Conservation (phyloP, 1,284 basidiomycete genomes). For the Rhodotorula sp. region DNA sequence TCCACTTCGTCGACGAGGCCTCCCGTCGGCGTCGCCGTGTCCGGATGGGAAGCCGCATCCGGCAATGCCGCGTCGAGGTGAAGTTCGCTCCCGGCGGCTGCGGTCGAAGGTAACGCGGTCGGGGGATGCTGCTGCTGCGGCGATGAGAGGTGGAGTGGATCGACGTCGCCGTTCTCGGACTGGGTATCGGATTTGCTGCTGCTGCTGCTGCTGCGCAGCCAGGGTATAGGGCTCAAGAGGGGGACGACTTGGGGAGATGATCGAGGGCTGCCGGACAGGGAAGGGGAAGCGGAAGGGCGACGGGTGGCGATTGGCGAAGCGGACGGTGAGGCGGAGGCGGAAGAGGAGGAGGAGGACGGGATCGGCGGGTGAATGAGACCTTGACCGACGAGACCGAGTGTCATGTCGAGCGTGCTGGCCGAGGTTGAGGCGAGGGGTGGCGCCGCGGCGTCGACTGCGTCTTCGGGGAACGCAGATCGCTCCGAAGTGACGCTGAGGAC, state of each 20-base stretch:
- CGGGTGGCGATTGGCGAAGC: constrained; percentile 3
- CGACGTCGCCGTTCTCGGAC: constrained; percentile 11
- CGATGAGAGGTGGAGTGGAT: constrained; percentile 4
- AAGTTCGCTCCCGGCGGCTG: not conserved
- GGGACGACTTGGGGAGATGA: constrained; percentile 33
- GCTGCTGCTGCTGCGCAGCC: constrained; percentile 34
- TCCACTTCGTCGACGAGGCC: constrained; percentile 42
- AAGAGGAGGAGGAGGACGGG: constrained; percentile 5
- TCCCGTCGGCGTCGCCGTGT: constrained; percentile 37
- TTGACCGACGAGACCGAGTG: constrained; percentile 18
- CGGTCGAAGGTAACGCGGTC: not conserved
- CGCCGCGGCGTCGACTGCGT: constrained; percentile 14
- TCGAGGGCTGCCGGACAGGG: constrained; percentile 13
- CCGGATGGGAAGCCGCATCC: not conserved
- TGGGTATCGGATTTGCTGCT: not conserved
- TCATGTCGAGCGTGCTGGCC: constrained; percentile 18
- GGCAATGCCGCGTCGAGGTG: not conserved
- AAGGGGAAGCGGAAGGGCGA: constrained; percentile 6
- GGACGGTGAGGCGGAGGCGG: constrained; percentile 5
- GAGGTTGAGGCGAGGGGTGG: constrained; percentile 20
- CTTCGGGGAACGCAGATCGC: constrained; percentile 29
- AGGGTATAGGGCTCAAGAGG: constrained; percentile 39
- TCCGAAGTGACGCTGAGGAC: constrained; percentile 77
- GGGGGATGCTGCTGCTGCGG: not conserved
- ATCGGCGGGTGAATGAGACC: constrained; percentile 12